phyloP scores from a whole-genome alignment of 768 basidiomycete species.

The Boletus rubescentipes region DNA sequence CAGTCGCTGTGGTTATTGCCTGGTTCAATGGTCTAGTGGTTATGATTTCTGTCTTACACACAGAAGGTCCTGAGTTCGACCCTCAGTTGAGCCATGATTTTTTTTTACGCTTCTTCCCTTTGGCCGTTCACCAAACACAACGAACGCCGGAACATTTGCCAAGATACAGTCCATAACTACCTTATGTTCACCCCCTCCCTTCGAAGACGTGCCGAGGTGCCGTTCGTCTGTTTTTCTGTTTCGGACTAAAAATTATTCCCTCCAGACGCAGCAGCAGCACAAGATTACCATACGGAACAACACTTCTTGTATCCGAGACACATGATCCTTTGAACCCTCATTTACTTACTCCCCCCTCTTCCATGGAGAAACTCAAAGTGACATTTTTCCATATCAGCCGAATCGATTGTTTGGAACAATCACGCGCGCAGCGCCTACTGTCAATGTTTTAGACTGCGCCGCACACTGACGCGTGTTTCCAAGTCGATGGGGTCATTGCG shows the following conservation, averaged over 20 bases:
- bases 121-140: not conserved
- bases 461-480: not conserved
- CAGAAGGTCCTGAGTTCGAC: conserved; percentile 41
- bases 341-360: not conserved
- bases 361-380: not conserved
- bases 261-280: not conserved
- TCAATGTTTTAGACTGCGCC: not conserved
- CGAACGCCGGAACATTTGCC: no score
- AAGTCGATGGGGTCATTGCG: not conserved
- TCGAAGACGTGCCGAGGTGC: not conserved
- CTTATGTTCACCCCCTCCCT: not conserved
- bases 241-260: not conserved
- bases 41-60: conserved; percentile 56
- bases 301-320: not conserved
- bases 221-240: not conserved
- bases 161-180: no score
- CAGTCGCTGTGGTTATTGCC: fast-evolving
- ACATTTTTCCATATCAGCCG: not conserved
- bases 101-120: conserved; percentile 2
- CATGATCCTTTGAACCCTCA: not conserved
- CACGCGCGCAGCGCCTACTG: not conserved
- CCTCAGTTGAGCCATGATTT: conserved; percentile 46
- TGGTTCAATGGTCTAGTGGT: conserved; percentile 61
- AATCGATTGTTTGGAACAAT: not conserved
- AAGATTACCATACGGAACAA: not conserved